Base-by-base conservation (phyloP, 2,329 filamentous ascomycete species). In the Trichoderma koningii region DNA sequence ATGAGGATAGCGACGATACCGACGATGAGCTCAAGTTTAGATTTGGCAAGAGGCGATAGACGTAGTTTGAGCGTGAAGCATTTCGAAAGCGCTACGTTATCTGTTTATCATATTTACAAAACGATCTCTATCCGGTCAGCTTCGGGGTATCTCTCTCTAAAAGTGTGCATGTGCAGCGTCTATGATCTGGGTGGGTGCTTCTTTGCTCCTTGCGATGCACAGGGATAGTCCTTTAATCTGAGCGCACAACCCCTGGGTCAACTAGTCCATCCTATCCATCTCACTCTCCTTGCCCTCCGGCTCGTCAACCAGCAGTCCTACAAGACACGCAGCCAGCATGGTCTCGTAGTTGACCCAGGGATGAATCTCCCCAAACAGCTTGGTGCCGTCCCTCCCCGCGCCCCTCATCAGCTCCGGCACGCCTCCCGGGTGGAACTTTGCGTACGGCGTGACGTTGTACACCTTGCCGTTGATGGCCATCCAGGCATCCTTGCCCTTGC, bases 381-480 rank as follows among this genome's bases (percentile, higher is more conserved):
- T 81, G 2, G 84, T 88, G 42, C 84, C 87, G 72, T 90, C 87
- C 64, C 82, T 78, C 0, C 82, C 88, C 0, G 88, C 88, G 41
- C 81, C 83, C 38, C 85, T 80, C 75, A 90, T 77, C 68, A 95
- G 76, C 78, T 96, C 91, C 5, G 87, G 86, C 70, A 89, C 86
- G 9, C 91, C 95, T 23, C 95, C 95, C 0, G 95, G 95, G 75
- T 99, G 95, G 74, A 93, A 99, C 1, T 90, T 88, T 42, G 93
- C 75, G 74, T 98, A 99, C 0, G 94, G 92, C 0, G 89, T 89
- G 65, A 99, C 89, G 73, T 98, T 98, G 79, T 98, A 99, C 30
- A 98, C 94, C 72, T 91, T 90, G 1, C 94, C 93, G 66, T 92
- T 89, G 67, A 96, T 89, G 1, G 87, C 91, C 66, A 90, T 96